Percentiles rank a stretch among this genome's conserved stretches.
phyloP scores from a whole-genome alignment of 2,329 filamentous ascomycete genomes.

The Arthrobotrys sinensis region DNA sequence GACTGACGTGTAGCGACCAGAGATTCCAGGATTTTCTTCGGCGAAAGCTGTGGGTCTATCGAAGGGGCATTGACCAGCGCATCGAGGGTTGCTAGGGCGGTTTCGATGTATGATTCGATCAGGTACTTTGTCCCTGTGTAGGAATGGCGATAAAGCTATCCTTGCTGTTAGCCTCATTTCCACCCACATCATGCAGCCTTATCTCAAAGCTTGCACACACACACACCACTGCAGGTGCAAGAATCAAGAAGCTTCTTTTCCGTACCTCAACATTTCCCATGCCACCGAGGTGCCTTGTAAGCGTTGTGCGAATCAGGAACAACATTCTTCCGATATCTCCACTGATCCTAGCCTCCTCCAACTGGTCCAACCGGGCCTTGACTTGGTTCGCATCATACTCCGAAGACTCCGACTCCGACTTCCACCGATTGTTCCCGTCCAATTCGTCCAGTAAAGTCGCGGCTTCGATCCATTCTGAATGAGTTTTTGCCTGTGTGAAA shows the following conservation, averaged over 20 bases:
- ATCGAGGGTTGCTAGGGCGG: conserved; percentile 81
- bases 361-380: conserved; percentile 77
- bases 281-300: conserved; percentile 85
- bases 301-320: conserved; percentile 82
- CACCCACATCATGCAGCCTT: conserved; percentile 3
- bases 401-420: conserved; percentile 76
- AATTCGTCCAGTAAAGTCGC: conserved; percentile 83
- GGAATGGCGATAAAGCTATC: conserved; percentile 81
- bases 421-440: conserved; percentile 87
- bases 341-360: conserved; percentile 80
- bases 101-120: conserved; percentile 89
- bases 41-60: conserved; percentile 64
- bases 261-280: conserved; percentile 81
- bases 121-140: conserved; percentile 88
- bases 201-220: not conserved
- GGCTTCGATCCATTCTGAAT: conserved; percentile 81
- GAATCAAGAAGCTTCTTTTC: not conserved
- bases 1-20: conserved; percentile 81
- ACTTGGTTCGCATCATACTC: conserved; percentile 82
- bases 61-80: conserved; percentile 75
- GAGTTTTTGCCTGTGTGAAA: conserved; percentile 74
- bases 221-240: not conserved
- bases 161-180: conserved; percentile 1
- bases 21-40: conserved; percentile 75
- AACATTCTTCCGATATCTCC: conserved; percentile 84